Evolutionary conservation across 1,139 yeast species (phyloP), one percentile per base, ranked within the genome.

Genomic region (Suhomyces yuchorum): DNA sequence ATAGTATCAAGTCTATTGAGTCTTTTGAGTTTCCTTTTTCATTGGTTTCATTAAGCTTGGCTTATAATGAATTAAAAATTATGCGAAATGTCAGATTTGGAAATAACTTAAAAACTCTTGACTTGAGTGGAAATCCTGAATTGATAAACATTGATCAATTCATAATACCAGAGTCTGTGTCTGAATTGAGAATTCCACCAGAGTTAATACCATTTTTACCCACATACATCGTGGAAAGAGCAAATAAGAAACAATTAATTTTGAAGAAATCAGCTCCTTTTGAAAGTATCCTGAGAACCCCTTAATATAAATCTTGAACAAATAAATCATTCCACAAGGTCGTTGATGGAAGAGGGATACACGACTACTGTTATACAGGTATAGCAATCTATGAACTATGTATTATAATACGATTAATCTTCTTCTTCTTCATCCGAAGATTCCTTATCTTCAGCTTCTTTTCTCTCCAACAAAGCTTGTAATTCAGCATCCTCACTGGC

Each of bases 401-500:
- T 28, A 42, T 42, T 42, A 37, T 36, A 28, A 36, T 30, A 43
- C 42, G 38, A 43, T 47, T 58, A 56, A 49, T 68, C 67, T 37
- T 72, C 78, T 33, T 75, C 78, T 52, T 73, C 79, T 48, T 74
- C 79, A 48, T 71, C 77, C 38, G 76, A 71, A 41, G 74, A 66
- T 26, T 68, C 74, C 57, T 69, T 70, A 47, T 75, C 79, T 55
- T 75, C 80, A 48, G 73, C 77, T 61, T 73, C 80, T 60, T 75
- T 76, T 55, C 76, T 70, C 58, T 75, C 80, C 83, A 93, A 86
- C 58, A 93, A 78, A 56, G 96, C 96, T 71, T 91, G 96, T 65
- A 93, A 83, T 73, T 92, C 98, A 52, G 97, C 98, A 69, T 93
- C 99, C 69, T 93, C 99, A 53, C 93, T 88, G 52, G 97, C 98